Conservation (phyloP, 208 protist genomes). For the Leishmania guyanensis region DNA sequence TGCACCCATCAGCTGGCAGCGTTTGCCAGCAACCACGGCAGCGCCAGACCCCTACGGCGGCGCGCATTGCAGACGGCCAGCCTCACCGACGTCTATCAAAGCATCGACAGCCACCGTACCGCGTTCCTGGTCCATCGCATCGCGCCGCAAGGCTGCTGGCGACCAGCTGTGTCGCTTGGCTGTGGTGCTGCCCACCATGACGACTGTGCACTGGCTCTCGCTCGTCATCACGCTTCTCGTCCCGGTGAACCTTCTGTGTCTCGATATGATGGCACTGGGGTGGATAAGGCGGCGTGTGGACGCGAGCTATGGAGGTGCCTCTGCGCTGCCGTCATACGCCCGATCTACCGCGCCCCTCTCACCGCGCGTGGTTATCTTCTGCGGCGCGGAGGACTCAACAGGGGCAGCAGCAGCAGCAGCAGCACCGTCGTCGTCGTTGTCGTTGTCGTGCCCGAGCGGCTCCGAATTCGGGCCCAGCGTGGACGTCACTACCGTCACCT, state of each 20-base stretch:
- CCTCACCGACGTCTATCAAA: not conserved
- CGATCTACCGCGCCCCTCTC: not conserved
- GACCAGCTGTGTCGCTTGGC: conserved; percentile 5
- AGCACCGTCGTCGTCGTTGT: too few species aligned
- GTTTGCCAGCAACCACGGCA: not conserved
- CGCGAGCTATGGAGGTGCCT: not conserved
- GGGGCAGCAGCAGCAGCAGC: not conserved
- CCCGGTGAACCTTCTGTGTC: conserved; percentile 27
- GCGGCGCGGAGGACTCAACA: not conserved
- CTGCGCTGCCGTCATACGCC: not conserved
- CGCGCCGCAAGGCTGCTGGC: not conserved
- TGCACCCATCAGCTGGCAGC: not conserved
- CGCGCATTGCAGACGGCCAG: not conserved
- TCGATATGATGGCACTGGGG: conserved; percentile 28
- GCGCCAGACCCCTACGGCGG: not conserved
- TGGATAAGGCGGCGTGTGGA: conserved; percentile 24
- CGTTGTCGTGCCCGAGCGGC: not conserved
- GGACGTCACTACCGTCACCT: not conserved
- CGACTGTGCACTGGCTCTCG: conserved; percentile 16
- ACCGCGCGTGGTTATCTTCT: not conserved
- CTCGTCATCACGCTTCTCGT: conserved; percentile 32
- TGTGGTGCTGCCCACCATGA: conserved; percentile 17
- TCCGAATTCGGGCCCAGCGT: not conserved
- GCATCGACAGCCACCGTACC: not conserved
- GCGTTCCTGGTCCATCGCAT: not conserved